phyloP scores from a whole-genome alignment of 2,329 filamentous ascomycete species.

The Aureobasidium pullulans region DNA sequence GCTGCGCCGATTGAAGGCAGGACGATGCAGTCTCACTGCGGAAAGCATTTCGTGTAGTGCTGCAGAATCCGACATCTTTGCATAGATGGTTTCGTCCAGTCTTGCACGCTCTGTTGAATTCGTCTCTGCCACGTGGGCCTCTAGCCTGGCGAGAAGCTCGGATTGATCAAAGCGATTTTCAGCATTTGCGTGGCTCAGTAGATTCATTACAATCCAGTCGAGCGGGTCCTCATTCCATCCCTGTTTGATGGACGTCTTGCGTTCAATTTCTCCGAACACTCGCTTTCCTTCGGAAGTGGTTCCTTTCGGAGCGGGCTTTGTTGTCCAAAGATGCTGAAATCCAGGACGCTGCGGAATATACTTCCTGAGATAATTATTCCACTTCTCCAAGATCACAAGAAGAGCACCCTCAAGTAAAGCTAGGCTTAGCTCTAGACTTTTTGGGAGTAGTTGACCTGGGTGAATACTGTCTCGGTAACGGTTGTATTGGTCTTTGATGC shows the following conservation, averaged over 20 bases:
- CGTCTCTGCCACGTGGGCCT: neutral
- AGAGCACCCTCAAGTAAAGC: neutral
- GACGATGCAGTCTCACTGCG: neutral
- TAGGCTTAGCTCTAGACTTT: neutral
- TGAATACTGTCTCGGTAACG: neutral
- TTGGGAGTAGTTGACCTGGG: neutral
- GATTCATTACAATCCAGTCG: neutral
- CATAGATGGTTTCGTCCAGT: neutral
- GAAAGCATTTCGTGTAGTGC: slow-evolving; percentile 4
- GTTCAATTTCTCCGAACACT: neutral
- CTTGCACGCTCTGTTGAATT: neutral
- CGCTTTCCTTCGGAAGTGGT: neutral
- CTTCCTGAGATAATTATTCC: neutral
- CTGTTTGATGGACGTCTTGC: neutral
- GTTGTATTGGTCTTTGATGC: neutral
- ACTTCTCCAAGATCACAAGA: neutral
- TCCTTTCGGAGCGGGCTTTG: neutral
- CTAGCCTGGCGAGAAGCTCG: neutral
- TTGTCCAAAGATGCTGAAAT: neutral
- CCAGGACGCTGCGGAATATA: neutral
- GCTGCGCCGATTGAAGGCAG: neutral
- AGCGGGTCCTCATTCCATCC: neutral
- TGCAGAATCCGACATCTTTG: neutral
- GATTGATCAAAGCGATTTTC: neutral
- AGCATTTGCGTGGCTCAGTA: neutral